Base-by-base conservation (phyloP, 2,329 filamentous ascomycete species). In the Cucurbitaria berberidis region DNA sequence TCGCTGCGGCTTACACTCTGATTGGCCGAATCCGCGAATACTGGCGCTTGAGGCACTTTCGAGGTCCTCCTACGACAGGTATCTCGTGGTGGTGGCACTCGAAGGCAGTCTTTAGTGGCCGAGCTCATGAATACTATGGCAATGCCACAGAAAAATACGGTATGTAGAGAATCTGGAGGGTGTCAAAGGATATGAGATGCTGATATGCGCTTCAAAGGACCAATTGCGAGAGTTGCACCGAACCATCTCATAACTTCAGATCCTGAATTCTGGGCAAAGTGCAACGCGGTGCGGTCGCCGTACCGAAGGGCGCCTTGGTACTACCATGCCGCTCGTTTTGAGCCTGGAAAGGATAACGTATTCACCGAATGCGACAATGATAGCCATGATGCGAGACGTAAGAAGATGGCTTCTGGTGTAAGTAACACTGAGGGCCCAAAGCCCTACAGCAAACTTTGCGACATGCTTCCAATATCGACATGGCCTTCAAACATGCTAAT, bases 261-360 rank as follows among this genome's bases (percentile, higher is more conserved):
- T 34, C 74, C 81, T 0, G 79, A 82, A 26, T 68, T 82, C 6
- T 74, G 69, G 72, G 40, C 78, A 68, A 65, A 78, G 77, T 61
- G 80, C 74, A 66, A 76, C 68, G 43, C 62, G 1, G 73, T 75
- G 8, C 64, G 75, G 3, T 74, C 75, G 2, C 73, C 70, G 3
- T 82, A 81, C 42, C 76, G 67, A 42, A 72, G 77, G 29, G 60
- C 67, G 13, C 57, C 63, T 5, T 74, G 71, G 71, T 75, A 70
- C 45, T 72, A 77, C 51, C 64, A 71, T 38, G 78, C 76, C 4
- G 75, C 81, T 50, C 77, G 79, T 13, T 76, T 87, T 54, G 80
- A 86, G 51, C 80, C 82, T 0, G 76, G 80, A n/a, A 72, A 75
- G 4, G 80, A 85, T 60, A 84, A 82, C 48, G 73, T 85, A 29